Base-by-base conservation (phyloP, 106 monocot genomes). In the Dendrobium catenatum region DNA sequence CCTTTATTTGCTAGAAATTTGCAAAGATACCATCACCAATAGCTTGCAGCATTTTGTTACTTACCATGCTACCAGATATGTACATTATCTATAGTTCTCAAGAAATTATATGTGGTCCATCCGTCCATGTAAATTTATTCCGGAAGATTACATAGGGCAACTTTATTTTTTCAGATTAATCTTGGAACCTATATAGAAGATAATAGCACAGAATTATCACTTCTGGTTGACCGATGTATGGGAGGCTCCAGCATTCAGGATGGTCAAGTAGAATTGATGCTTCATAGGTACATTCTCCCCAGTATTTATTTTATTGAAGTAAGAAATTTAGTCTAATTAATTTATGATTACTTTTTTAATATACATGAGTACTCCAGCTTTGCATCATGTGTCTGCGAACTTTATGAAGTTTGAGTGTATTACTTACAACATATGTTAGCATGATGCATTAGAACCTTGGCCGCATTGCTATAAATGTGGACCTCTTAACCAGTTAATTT, bases 251-350 rank as follows among this genome's bases (percentile, higher is more conserved):
- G 99, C 82, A 82, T 99, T 66, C 59, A 76, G 8, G 99, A 99
- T 88, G 99, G 99, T 33, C 91, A 95, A 83, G 51, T 99, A 67
- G 99, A 99, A 81, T 76, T 99, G 75, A 99, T 99, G 98, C 85
- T 95, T 43, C 98, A 99, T 85, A 89, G 99, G 99, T 99, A 76
- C 73, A 42, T 83, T 85, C 37, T 76, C 75, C 19, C 73, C 37
- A 37, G 3, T 72, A 66, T 78, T 72, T 19, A 55, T 80, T 79
- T 19, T 58, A 42, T 29, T 19, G 15, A 37, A 70, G 37, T 44
- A 43, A 31, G 70, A 70, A 33, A 70, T 15, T 26, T 24, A n/a
- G 9, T 22, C 64, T 66, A 66, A 24, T 24, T 22, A 24, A 24
- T 66, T 26, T 66, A 27, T 26, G 24, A 33, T 70, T 70, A 33